A percentile compares a stretch with the other conserved stretches of the same genome.
Evolutionary conservation across 148 eudicot species (phyloP).

Genomic region (Cornus suecica): DNA sequence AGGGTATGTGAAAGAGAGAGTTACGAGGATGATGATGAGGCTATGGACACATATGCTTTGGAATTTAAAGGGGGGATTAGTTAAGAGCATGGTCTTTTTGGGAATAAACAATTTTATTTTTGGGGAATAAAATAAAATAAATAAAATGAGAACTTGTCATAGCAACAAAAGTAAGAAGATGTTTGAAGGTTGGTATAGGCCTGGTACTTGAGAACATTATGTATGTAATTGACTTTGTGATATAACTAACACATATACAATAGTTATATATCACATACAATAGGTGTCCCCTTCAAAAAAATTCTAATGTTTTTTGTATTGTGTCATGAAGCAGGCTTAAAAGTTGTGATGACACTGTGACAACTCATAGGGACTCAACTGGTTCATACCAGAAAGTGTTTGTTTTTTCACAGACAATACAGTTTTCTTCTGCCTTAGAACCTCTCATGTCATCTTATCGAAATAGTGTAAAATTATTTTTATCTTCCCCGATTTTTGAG

Average conservation of each 20-base stretch:
- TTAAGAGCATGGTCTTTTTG: neutral
- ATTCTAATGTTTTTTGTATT: neutral
- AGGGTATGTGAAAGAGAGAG: constrained; percentile 1
- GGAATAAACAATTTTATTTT: neutral
- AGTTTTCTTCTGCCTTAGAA: too few relatives aligned
- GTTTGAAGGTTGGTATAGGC: neutral
- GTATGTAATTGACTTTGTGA: neutral
- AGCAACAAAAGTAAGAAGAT: neutral
- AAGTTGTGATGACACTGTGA: neutral
- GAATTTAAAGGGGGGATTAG: constrained; percentile 26
- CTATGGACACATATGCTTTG: neutral
- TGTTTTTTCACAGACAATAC: neutral
- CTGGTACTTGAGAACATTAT: neutral
- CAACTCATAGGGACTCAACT: neutral
- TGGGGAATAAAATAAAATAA: neutral
- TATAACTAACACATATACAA: neutral
- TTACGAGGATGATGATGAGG: neutral
- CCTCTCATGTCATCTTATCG: too few relatives aligned
- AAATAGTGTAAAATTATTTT: too few relatives aligned
- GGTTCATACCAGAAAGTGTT: neutral
- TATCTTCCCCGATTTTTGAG: too few relatives aligned
- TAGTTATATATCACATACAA: neutral
- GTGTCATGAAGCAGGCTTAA: neutral
- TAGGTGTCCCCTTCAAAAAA: neutral
- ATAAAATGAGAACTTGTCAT: neutral